phyloP scores from a whole-genome alignment of 1,284 basidiomycete species.

The Vanrija sp. region DNA sequence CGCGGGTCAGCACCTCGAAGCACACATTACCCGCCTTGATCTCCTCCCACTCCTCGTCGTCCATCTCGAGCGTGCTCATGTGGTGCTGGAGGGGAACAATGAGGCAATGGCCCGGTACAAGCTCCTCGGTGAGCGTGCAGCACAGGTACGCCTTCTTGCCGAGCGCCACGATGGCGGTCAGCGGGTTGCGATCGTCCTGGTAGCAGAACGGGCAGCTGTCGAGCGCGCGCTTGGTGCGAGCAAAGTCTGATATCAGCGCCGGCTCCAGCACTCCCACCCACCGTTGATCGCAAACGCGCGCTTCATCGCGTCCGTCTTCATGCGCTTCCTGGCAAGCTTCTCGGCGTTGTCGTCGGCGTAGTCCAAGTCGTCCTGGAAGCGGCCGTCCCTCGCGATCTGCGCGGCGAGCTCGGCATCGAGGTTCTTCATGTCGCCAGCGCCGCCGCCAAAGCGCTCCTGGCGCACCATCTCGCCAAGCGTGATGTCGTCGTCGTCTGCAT shows the following conservation, averaged over 20 bases:
- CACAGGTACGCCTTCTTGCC: slow-evolving; percentile 86
- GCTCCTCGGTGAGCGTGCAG: slow-evolving; percentile 77
- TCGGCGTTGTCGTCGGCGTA: slow-evolving; percentile 97
- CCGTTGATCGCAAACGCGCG: slow-evolving; percentile 94
- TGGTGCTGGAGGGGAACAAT: slow-evolving; percentile 96
- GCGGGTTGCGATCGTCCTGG: slow-evolving; percentile 73
- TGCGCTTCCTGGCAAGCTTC: slow-evolving; percentile 82
- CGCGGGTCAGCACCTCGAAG: slow-evolving; percentile 1
- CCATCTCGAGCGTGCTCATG: slow-evolving; percentile 83
- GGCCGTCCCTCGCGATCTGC: slow-evolving; percentile 79
- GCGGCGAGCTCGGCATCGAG: slow-evolving; percentile 84
- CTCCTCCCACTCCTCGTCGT: slow-evolving; percentile 98
- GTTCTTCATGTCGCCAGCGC: slow-evolving; percentile 83
- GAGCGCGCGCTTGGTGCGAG: slow-evolving; percentile 84
- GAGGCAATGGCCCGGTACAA: slow-evolving; percentile 82
- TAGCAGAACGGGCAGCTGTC: slow-evolving; percentile 83
- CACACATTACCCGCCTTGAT: slow-evolving; percentile 61
- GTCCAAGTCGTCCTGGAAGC: slow-evolving; percentile 82
- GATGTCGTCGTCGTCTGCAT: slow-evolving; percentile 81
- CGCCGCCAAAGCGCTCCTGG: slow-evolving; percentile 85
- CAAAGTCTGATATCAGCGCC: slow-evolving; percentile 65
- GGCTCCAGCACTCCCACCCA: slow-evolving; percentile 42
- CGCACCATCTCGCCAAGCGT: slow-evolving; percentile 88
- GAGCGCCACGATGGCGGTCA: slow-evolving; percentile 80
- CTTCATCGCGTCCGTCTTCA: slow-evolving; percentile 94